Base-by-base conservation (phyloP, 2,329 filamentous ascomycete genomes). In the Cladosporium sp. region DNA sequence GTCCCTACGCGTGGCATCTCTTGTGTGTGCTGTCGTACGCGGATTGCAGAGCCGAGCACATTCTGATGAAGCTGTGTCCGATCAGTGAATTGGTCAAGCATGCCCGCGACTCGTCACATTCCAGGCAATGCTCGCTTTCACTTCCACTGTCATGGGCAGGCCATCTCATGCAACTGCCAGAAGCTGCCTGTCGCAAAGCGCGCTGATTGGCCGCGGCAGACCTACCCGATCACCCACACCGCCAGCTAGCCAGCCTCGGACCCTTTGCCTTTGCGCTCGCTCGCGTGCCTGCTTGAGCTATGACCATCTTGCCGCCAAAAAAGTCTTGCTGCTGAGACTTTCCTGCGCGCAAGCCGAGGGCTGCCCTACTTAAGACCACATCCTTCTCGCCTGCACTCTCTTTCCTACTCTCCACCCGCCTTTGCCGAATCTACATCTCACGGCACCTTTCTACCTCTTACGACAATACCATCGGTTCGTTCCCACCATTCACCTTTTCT, bases 291-390 rank as follows among this genome's bases (percentile, higher is more conserved):
- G 28, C 28, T 7, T 10, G 12, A 32, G 28, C 28, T 32, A 4
- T 32, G 28, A 32, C 28, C 28, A 32, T 10, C 22, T 45, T 24
- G 10, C 24, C 8, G 13, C 47, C 19, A 47, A 55, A 55, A 55
- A 55, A 55, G 52, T 55, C 50, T 40, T 53, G 50, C 50, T 40
- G 36, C 36, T 32, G 50, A 34, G 42, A 45, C 42, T 45, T n/a
- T 45, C 42, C 24, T 45, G 20, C 35, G 50, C 51, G 50, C 39
- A 20, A 48, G 28, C 19, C 47, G 19, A 32, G 34, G 34, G 22
- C 10, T 8, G 1, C 3, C n/a, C 42, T 55, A 55, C 52, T 36
- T 47, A 47, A 47, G 40, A 34, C 40, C 25, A 9, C n/a, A 17
- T 9, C 15, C 19, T 32, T 34, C 24, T 25, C 40, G 3, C 20